These are phyloP conservation scores for Ambrosia hybrid DNA, from an alignment of 140 eudicot species.

Conservation along the genomic window DNA sequence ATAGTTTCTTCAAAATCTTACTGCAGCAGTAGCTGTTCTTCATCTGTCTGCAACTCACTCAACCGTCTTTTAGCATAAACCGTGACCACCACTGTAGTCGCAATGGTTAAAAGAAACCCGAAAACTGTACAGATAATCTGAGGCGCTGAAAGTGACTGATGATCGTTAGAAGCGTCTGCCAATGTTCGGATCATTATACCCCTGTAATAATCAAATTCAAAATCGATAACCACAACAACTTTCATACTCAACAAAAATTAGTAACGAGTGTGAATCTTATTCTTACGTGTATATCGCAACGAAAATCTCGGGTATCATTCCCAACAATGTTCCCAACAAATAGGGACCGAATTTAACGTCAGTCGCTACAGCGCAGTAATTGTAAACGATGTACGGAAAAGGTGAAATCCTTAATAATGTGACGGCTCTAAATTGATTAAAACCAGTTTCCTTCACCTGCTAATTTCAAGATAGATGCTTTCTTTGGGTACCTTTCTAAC, in stretches of 20 bases:
- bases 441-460: slow-evolving; percentile 91
- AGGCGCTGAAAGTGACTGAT: slow-evolving; percentile 54
- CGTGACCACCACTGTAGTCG: slow-evolving; percentile 66
- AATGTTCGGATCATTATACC: slow-evolving; percentile 80
- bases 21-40: slow-evolving; percentile 65
- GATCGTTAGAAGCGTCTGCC: slow-evolving; percentile 77
- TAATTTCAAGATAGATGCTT: slow-evolving; percentile 76
- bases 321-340: slow-evolving; percentile 68
- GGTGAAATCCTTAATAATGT: slow-evolving; percentile 81
- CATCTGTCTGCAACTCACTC: slow-evolving; percentile 66
- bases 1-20: slow-evolving; percentile 20
- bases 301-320: slow-evolving; percentile 89
- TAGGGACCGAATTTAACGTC: slow-evolving; percentile 82
- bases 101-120: slow-evolving; percentile 61
- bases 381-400: slow-evolving; percentile 76
- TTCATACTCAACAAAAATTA: background rate
- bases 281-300: slow-evolving; percentile 91
- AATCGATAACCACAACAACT: background rate
- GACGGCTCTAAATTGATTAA: slow-evolving; percentile 74
- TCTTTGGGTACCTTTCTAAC: slow-evolving; percentile 82
- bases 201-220: slow-evolving; percentile 35
- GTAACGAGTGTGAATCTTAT: background rate
- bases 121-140: slow-evolving; percentile 64
- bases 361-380: slow-evolving; percentile 88
- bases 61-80: slow-evolving; percentile 71